Percentiles rank a stretch among this genome's conserved stretches.
These are phyloP conservation scores for Rutidosis leptorrhynchoides DNA, from an alignment of 129 eudicot genomes.

Conservation along the genomic window DNA sequence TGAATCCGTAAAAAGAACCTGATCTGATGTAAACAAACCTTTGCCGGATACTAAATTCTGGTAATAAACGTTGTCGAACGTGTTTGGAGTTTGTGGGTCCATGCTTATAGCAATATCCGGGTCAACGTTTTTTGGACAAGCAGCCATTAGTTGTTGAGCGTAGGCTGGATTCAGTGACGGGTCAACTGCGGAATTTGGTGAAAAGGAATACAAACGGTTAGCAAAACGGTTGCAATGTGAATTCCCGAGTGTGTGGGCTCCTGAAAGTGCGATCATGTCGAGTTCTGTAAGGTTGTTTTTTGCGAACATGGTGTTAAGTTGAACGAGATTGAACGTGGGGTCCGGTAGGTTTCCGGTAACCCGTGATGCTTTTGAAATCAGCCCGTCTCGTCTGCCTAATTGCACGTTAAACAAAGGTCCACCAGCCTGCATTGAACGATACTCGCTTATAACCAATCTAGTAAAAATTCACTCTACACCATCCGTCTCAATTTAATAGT, in stretches of 20 bases:
- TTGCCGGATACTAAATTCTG: conserved; percentile 58
- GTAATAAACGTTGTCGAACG: conserved; percentile 62
- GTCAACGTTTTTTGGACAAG: conserved; percentile 57
- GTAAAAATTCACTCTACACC: not conserved
- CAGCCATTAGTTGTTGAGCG: conserved; percentile 52
- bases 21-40: conserved; percentile 72
- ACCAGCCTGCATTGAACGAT: conserved; percentile 55
- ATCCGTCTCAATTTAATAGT: too few relatives aligned
- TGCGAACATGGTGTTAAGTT: conserved; percentile 60
- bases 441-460: not conserved
- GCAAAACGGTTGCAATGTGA: conserved; percentile 70
- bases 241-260: conserved; percentile 74
- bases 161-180: conserved; percentile 59
- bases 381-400: conserved; percentile 78
- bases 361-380: conserved; percentile 56
- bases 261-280: conserved; percentile 84
- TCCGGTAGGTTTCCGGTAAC: conserved; percentile 71
- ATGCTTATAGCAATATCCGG: conserved; percentile 46
- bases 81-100: conserved; percentile 58
- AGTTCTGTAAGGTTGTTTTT: conserved; percentile 44
- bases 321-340: conserved; percentile 43
- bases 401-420: conserved; percentile 65
- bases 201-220: conserved; percentile 63
- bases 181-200: conserved; percentile 46
- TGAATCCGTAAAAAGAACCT: conserved; percentile 53